Evolutionary conservation across 306 rosid species (phyloP), one percentile per base, ranked within the genome.

Genomic region (Glycine latifolia): DNA sequence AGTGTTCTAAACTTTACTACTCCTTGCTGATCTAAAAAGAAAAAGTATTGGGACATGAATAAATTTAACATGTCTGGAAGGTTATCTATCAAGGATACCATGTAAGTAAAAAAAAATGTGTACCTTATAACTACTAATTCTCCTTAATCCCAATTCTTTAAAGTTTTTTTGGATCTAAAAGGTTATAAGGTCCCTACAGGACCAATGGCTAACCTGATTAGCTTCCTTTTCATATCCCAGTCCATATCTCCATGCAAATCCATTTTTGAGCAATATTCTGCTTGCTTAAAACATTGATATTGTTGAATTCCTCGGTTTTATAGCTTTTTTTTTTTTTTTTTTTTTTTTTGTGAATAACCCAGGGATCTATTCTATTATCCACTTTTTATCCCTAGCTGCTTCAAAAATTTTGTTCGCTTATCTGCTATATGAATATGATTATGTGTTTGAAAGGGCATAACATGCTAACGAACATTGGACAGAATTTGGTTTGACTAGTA

Each of bases 1-100:
- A 5, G 35, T 67, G 16, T 8, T 15, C 17, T 50, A 12, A 60
- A 79, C 47, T 76, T 67, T 48, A 10, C n/a, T 48, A 41, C 60
- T 74, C 43, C 67, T 14, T 17, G 66, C 10, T 50, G 74, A 68
- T 50, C 74, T 59, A 13, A 67, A 84, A 4, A 3, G 31, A 44
- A 31, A 60, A 26, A 10, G 35, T 7, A 26, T 37, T 15, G 20
- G 44, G 46, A 46, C 53, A 14, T 56, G 44, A 59, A 52, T 41
- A 47, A 8, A 67, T 67, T 15, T 47, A 58, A 65, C 43, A 62
- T 35, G 3, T 11, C 8, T 52, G 79, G 48, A 50, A 71, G 65
- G 15, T 63, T 52, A 6, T 67, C 8, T 67, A 37, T 16, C 71
- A 67, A 54, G 9, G 47, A 37, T 31, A 43, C 76, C 48, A 35